Conservation (phyloP, 2,329 filamentous ascomycete genomes). For the Lasiodiplodia gonubiensis region DNA sequence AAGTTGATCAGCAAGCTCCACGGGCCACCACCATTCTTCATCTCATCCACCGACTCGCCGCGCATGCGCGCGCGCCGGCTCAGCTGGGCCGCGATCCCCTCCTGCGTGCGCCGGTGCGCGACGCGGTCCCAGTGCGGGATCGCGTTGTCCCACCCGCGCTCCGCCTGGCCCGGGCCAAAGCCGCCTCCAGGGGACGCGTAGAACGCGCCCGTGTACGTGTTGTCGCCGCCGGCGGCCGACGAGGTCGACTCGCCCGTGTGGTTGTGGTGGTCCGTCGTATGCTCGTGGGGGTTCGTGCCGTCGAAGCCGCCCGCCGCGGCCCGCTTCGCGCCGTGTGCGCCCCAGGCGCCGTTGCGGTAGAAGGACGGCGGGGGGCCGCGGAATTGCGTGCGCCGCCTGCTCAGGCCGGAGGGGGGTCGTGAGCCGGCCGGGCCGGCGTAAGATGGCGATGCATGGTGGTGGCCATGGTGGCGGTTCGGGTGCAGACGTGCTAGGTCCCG, state of each 20-base stretch:
- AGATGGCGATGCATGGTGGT: conserved; percentile 52
- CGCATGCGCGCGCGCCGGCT: conserved; percentile 47
- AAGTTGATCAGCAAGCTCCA: conserved; percentile 40
- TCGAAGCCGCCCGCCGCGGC: conserved; percentile 30
- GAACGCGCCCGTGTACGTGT: conserved; percentile 33
- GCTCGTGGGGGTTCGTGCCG: conserved; percentile 1
- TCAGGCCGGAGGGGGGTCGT: conserved; percentile 80
- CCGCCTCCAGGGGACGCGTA: conserved; percentile 51
- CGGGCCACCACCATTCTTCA: conserved; percentile 33
- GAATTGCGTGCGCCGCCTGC: conserved; percentile 75
- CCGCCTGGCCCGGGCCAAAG: conserved; percentile 65
- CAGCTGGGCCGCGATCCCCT: conserved; percentile 62
- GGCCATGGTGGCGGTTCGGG: conserved; percentile 36
- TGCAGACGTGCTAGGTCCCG: conserved; percentile 63
- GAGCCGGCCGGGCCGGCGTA: conserved; percentile 72
- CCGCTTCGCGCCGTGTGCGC: conserved; percentile 65
- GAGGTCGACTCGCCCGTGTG: conserved; percentile 29
- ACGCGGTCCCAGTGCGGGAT: conserved; percentile 80
- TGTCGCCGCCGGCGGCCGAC: conserved; percentile 29
- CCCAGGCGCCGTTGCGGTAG: conserved; percentile 82
- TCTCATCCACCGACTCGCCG: conserved; percentile 15
- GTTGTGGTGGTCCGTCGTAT: conserved; percentile 31
- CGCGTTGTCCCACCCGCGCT: conserved; percentile 56
- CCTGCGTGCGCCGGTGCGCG: conserved; percentile 76
- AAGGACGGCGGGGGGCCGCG: conserved; percentile 88